These are phyloP conservation scores for Blastobotrys parvus DNA, from an alignment of 805 yeast genomes.

Conservation along the genomic window DNA sequence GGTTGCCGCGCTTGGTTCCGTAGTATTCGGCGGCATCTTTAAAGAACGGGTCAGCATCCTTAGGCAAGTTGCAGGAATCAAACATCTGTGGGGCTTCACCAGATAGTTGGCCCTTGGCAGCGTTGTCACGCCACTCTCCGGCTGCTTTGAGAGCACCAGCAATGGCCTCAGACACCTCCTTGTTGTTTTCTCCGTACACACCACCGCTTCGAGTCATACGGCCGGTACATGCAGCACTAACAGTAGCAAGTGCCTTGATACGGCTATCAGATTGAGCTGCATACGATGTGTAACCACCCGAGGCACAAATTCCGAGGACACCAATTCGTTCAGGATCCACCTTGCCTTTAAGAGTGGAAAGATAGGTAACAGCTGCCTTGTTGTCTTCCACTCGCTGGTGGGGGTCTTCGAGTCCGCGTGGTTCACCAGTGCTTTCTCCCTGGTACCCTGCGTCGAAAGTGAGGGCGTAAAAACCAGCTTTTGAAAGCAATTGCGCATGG, in stretches of 20 bases:
- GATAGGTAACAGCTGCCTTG: conserved; percentile 7
- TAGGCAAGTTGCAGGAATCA: background rate
- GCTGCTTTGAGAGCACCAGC: background rate
- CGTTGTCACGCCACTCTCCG: background rate
- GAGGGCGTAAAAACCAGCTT: conserved; percentile 6
- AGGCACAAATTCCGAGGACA: conserved; percentile 12
- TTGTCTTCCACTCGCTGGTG: conserved; percentile 10
- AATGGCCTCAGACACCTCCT: too few relatives aligned
- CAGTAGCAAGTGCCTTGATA: conserved; percentile 8
- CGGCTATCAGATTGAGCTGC: conserved; percentile 12
- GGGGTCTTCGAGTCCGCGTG: conserved; percentile 12
- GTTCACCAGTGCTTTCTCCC: conserved; percentile 13
- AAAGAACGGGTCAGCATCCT: conserved; percentile 1
- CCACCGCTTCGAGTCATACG: conserved; percentile 1
- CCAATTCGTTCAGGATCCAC: conserved; percentile 7
- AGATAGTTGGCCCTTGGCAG: background rate
- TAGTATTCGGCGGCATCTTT: conserved; percentile 15
- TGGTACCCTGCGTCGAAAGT: conserved; percentile 14
- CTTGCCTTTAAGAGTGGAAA: conserved; percentile 3
- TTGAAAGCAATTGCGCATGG: conserved; percentile 9
- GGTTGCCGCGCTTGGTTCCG: conserved; percentile 9
- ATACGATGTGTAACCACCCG: conserved; percentile 12
- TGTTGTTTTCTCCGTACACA: too few relatives aligned
- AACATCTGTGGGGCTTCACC: background rate
- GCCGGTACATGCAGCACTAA: conserved; percentile 10